Conservation (phyloP, 768 basidiomycete species). For the Termitomyces sp. region DNA sequence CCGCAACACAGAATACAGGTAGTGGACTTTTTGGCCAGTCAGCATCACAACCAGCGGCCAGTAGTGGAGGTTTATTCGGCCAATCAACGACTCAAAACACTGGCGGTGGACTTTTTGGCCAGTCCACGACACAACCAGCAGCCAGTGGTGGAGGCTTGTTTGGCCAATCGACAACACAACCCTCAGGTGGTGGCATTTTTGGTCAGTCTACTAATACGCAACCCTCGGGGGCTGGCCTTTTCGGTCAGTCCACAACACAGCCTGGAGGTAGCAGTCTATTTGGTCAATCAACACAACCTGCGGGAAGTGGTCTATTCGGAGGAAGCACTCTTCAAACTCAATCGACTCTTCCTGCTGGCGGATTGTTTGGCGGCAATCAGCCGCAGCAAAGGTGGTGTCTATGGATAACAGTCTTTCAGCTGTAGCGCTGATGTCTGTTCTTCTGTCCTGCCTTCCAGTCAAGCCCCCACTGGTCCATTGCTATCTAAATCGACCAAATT, state of each 20-base stretch:
- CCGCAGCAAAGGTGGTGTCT: constrained; percentile 25
- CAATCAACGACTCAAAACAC: constrained; percentile 10
- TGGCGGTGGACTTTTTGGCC: constrained; percentile 15
- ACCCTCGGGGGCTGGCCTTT: constrained; percentile 21
- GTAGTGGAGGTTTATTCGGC: constrained; percentile 13
- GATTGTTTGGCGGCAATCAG: constrained; percentile 30
- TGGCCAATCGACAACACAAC: constrained; percentile 17
- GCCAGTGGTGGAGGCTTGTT: constrained; percentile 18
- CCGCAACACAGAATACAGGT: constrained; percentile 4
- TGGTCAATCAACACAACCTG: constrained; percentile 20
- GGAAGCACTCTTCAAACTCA: constrained; percentile 29
- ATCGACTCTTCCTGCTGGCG: constrained; percentile 23
- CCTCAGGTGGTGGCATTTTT: constrained; percentile 8
- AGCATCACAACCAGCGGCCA: constrained; percentile 8
- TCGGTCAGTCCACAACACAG: constrained; percentile 21
- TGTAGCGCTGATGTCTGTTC: not conserved
- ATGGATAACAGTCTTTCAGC: not conserved
- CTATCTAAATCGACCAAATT: constrained; percentile 69
- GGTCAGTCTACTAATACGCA: constrained; percentile 16
- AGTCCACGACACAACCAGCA: constrained; percentile 12
- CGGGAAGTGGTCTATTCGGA: constrained; percentile 18
- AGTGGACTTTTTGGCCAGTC: constrained; percentile 14
- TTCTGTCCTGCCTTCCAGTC: constrained; percentile 8
- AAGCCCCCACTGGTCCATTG: constrained; percentile 28
- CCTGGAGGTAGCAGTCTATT: constrained; percentile 21